phyloP scores from a whole-genome alignment of 768 basidiomycete species.

The Tulasnella sp. region DNA sequence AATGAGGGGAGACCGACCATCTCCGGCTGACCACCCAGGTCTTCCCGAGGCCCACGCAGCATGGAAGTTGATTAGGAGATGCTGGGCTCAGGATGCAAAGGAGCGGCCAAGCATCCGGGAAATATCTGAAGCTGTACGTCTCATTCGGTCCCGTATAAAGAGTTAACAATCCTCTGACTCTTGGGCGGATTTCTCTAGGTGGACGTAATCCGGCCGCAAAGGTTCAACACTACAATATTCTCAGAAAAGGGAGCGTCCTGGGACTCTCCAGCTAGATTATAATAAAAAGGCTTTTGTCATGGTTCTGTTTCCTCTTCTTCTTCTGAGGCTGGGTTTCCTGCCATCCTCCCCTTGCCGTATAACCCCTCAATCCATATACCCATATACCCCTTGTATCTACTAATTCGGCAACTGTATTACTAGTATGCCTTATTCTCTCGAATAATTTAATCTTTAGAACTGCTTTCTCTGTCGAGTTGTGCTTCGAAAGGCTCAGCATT shows the following conservation, averaged over 20 bases:
- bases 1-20: not conserved
- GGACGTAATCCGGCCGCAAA: not conserved
- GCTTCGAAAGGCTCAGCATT: not conserved
- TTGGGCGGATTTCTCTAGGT: not conserved
- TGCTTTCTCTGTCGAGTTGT: too few species aligned
- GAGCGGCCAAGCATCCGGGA: not conserved
- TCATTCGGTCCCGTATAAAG: not conserved
- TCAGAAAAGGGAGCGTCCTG: not conserved
- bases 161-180: not conserved
- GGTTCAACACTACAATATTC: not conserved
- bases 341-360: not conserved
- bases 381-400: too few species aligned
- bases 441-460: too few species aligned
- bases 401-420: too few species aligned
- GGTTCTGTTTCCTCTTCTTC: not conserved
- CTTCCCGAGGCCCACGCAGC: not conserved
- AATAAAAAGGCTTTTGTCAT: not conserved
- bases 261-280: not conserved
- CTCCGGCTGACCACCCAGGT: not conserved
- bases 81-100: not conserved
- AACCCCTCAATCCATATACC: not conserved
- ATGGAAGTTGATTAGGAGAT: not conserved
- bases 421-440: too few species aligned
- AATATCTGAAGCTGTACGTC: not conserved
- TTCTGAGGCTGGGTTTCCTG: not conserved